A percentile compares a stretch with the other conserved stretches of the same genome.
phyloP scores from a whole-genome alignment of 163 green algal genomes.

The Scenedesmus sp. region DNA sequence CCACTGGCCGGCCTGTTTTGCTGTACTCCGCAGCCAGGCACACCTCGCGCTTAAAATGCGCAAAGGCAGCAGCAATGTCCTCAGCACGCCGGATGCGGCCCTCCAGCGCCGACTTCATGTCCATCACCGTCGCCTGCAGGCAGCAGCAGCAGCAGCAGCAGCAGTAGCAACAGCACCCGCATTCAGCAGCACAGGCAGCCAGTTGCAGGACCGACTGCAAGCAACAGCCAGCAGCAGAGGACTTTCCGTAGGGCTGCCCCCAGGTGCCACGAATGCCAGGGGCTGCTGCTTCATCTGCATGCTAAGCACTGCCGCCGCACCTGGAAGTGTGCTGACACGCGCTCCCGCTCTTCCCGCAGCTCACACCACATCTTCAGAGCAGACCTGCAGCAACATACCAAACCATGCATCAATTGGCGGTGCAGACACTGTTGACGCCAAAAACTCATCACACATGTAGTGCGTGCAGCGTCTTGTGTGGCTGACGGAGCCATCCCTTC shows the following conservation, averaged over 20 bases:
- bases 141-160: not conserved
- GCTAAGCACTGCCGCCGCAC: not conserved
- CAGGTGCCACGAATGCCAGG: not conserved
- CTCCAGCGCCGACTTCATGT: slow-evolving; percentile 57
- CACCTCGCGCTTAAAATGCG: slow-evolving; percentile 82
- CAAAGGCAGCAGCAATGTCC: slow-evolving; percentile 73
- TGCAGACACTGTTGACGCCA: not conserved
- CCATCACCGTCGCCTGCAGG: slow-evolving; percentile 38
- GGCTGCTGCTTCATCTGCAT: not conserved
- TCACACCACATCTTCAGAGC: slow-evolving; percentile 75
- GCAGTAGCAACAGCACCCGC: not conserved
- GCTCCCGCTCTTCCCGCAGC: slow-evolving; percentile 67
- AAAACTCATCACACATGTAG: not conserved
- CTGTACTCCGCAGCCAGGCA: slow-evolving; percentile 71
- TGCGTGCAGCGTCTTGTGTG: not conserved
- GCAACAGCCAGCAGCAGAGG: not conserved
- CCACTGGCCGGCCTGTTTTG: slow-evolving; percentile 74
- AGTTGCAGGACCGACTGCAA: not conserved
- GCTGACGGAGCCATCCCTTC: not conserved
- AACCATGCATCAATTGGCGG: not conserved
- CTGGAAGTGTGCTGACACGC: slow-evolving; percentile 68
- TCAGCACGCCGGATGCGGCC: slow-evolving; percentile 71
- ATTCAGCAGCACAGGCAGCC: not conserved
- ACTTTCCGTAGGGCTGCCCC: not conserved
- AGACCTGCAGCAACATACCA: slow-evolving; percentile 33